Base-by-base conservation (phyloP, 768 basidiomycete species). In the Suillus variegatus region DNA sequence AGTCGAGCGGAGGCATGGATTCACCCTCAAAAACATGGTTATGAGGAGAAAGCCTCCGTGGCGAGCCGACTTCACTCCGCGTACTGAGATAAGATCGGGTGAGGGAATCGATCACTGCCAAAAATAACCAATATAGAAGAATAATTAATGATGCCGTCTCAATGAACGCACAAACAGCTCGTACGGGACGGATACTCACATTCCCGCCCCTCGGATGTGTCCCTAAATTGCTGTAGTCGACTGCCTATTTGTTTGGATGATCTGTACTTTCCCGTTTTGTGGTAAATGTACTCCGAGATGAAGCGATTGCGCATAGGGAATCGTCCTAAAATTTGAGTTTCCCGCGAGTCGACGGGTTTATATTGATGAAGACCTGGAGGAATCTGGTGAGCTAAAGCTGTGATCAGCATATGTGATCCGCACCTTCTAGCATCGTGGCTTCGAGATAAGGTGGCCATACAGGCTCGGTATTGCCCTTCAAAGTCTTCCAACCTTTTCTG, bases 371-470 rank as follows among this genome's bases (percentile, higher is more conserved):
- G 73, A n/a, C 88, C 90, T 92, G 72, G 61, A 18, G 28, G 16
- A 57, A 47, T 41, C 20, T 66, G 67, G 66, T 71, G 65, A 72
- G 69, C 66, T 61, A 64, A 68, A 67, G 55, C 58, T 25, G 46
- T 43, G 61, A 64, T 60, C 28, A 51, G 25, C 22, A 47, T 64
- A 54, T 60, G 65, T 65, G 63, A 66, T 62, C 56, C 78, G 51
- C 66, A 89, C 91, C 91, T 83, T 91, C 88, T 51, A 93, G 83
- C 68, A 93, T 80, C 47, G 89, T 88, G 36, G 88, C 89, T 79
- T 93, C 91, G 60, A 93, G 85, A 69, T 89, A 85, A 13, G 88
- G 89, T 61, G 91, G 91, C 91, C 91, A 92, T 25, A 93, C 90
- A 12, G 88, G 83, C 73, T 92, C 90, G 38, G 87, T 85, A 55